Evolutionary conservation across 2,329 filamentous ascomycete genomes (phyloP).

Genomic region (Eutypa lata): DNA sequence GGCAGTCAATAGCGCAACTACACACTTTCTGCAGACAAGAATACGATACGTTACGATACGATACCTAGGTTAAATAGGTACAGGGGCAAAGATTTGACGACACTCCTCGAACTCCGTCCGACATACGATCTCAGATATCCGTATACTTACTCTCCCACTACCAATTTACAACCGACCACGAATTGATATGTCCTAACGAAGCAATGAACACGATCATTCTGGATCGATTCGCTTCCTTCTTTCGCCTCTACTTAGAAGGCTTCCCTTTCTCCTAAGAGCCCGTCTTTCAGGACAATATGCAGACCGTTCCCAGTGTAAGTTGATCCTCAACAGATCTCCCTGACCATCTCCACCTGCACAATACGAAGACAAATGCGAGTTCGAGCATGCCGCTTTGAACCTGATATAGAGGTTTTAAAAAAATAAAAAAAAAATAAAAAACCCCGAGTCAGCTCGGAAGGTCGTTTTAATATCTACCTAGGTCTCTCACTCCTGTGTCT

Average conservation of each 20-base stretch:
- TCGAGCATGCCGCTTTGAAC: no score
- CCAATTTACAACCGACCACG: background rate
- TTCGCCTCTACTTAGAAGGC: slow-evolving; percentile 29
- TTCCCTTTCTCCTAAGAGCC: slow-evolving; percentile 32
- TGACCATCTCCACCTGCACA: background rate
- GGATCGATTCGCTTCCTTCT: slow-evolving; percentile 20
- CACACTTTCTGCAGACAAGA: no score
- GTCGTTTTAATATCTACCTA: no score
- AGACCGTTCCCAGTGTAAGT: slow-evolving; percentile 54
- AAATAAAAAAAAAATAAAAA: no score
- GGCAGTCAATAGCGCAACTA: background rate
- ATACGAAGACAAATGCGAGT: no score
- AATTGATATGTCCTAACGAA: slow-evolving; percentile 30
- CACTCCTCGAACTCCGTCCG: background rate
- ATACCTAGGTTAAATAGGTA: background rate
- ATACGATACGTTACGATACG: no score
- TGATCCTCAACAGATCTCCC: slow-evolving; percentile 1
- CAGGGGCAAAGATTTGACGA: background rate
- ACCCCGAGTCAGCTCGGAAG: no score
- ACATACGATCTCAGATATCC: background rate
- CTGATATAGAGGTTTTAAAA: no score
- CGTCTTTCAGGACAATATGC: slow-evolving; percentile 42
- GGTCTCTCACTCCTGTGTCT: no score
- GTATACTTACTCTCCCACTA: background rate
- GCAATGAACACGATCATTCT: slow-evolving; percentile 29